Evolutionary conservation across 2,329 filamentous ascomycete species (phyloP), one percentile per base, ranked within the genome.

Genomic region (Fusarium sororula): DNA sequence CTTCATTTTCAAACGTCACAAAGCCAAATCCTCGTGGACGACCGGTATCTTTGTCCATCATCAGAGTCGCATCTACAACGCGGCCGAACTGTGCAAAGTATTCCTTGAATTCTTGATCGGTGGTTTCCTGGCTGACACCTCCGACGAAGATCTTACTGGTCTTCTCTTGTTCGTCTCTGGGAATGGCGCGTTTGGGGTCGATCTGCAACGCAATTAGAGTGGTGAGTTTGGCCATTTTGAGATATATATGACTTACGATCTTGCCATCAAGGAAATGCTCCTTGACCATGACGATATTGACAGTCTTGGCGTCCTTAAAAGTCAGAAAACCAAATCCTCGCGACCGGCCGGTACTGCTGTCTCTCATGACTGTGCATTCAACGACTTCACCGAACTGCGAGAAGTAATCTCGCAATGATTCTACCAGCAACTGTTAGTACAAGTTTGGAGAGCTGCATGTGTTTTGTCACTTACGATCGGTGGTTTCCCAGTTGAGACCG

Each of bases 21-120:
- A 99, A 99, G 20, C 96, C 96, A 79, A 99, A 99, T 4, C 96
- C 96, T 80, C 96, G 90, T 6, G 96, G 96, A 45, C 96, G 91
- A n/a, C 96, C 96, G 2, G 96, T 99, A 82, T 99, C 96, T 84
- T 99, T 99, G 82, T 99, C 96, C 91, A 99, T 99, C 96, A 99
- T 99, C 6, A 99, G 90, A 0, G 96, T 99, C 5, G 96, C 96
- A 84, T 99, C 96, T 44, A 99, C 92, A 26, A 99, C 96, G 70
- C 96, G 92, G 35, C 96, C 96, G 79, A 98, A 99, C 80, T 98
- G 94, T 79, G 93, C 94, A 85, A 99, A 99, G 84, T 98, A 99
- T 68, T 96, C 92, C 80, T 94, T 95, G 82, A 99, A 99, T 81
- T 98, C 95, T 71, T 95, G 92, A 79, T 99, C 96, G 2, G 94